Evolutionary conservation across 108 stramenopile species (phyloP).

Genomic region (Parmales sp.): DNA sequence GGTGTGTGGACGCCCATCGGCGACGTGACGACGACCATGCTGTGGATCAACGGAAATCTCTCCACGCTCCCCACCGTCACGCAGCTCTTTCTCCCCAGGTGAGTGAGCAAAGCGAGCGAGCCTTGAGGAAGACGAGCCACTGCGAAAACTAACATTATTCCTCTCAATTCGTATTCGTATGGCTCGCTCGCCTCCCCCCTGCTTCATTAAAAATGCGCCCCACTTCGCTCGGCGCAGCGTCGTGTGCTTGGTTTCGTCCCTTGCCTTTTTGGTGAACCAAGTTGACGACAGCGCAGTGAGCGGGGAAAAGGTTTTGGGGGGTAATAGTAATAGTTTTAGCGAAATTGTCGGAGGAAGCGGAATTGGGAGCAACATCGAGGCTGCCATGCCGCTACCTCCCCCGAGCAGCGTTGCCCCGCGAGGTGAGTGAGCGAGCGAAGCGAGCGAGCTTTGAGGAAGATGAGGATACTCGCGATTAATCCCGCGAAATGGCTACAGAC

Average conservation of each 20-base stretch:
- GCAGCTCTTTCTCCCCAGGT: slow-evolving; percentile 72
- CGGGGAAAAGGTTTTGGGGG: slow-evolving; percentile 18
- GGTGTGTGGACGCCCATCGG: slow-evolving; percentile 93
- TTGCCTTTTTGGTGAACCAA: slow-evolving; percentile 67
- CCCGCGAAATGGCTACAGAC: too few relatives aligned
- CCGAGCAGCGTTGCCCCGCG: slow-evolving; percentile 68
- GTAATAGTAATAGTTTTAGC: neutral
- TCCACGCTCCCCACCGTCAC: slow-evolving; percentile 78
- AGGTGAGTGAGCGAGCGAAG: too few relatives aligned
- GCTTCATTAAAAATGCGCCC: too few relatives aligned
- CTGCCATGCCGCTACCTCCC: slow-evolving; percentile 12
- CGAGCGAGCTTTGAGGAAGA: too few relatives aligned
- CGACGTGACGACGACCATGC: slow-evolving; percentile 91
- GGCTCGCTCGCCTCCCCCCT: too few relatives aligned
- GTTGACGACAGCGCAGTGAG: slow-evolving; percentile 61
- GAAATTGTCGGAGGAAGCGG: neutral
- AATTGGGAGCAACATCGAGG: too few relatives aligned
- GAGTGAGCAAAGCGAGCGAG: too few relatives aligned
- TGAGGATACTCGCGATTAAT: too few relatives aligned
- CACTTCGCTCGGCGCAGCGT: too few relatives aligned
- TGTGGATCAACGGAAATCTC: slow-evolving; percentile 84
- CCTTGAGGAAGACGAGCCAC: too few relatives aligned
- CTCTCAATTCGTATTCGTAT: too few relatives aligned
- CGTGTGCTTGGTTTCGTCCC: slow-evolving; percentile 66
- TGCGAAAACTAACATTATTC: too few relatives aligned